Evolutionary conservation across 768 basidiomycete genomes (phyloP).

Genomic region (Boletus rubropictus): DNA sequence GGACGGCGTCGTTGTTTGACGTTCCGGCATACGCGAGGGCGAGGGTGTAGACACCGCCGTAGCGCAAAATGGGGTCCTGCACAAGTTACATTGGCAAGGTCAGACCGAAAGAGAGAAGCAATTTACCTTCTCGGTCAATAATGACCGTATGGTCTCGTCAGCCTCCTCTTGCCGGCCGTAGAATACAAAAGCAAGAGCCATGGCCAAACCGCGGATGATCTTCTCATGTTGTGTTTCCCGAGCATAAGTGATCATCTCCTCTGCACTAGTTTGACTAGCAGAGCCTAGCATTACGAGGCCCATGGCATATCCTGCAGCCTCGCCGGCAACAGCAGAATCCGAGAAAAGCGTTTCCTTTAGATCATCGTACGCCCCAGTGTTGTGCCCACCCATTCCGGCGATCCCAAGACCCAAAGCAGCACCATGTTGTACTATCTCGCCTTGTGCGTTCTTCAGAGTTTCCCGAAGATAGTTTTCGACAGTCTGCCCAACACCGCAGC

Average conservation of each 20-base stretch:
- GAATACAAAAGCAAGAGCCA: constrained; percentile 88
- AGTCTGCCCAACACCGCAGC: constrained; percentile 65
- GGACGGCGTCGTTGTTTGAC: constrained; percentile 87
- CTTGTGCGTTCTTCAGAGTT: constrained; percentile 65
- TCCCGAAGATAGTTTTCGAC: constrained; percentile 76
- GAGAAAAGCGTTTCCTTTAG: constrained; percentile 84
- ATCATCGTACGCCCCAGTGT: constrained; percentile 85
- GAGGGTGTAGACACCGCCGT: constrained; percentile 95
- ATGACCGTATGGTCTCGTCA: constrained; percentile 67
- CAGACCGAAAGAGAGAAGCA: neutral
- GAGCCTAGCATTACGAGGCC: constrained; percentile 98
- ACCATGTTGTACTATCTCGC: constrained; percentile 93
- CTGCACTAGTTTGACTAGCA: constrained; percentile 67
- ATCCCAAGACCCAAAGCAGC: constrained; percentile 96
- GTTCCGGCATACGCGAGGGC: constrained; percentile 97
- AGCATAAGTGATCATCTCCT: constrained; percentile 95
- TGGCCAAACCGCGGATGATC: constrained; percentile 92
- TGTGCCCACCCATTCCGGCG: constrained; percentile 89
- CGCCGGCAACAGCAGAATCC: constrained; percentile 94
- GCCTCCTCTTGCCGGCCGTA: constrained; percentile 93
- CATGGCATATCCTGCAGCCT: constrained; percentile 96
- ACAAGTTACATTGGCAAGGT: constrained; percentile 8
- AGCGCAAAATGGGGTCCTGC: constrained; percentile 93
- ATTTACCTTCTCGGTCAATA: constrained; percentile 81
- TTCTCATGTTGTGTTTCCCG: constrained; percentile 99